Conservation (phyloP, 1,284 basidiomycete genomes). For the Fomitopsis pinicola region DNA sequence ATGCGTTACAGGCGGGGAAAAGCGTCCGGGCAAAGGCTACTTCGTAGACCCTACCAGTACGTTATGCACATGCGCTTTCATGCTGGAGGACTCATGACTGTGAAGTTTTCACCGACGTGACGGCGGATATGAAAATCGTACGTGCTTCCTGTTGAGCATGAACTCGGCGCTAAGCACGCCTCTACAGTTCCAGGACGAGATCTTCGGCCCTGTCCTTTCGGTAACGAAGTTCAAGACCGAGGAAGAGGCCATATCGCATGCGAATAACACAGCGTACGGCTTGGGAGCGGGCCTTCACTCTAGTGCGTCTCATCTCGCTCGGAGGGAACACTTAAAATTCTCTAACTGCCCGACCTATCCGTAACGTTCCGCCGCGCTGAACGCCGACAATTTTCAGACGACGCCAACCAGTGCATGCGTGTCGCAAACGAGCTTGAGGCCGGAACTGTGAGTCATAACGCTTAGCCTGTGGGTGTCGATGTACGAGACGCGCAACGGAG, state of each 20-base stretch:
- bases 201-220: conserved; percentile 82
- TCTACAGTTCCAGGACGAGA: conserved; percentile 73
- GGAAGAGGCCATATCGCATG: conserved; percentile 72
- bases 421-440: conserved; percentile 81
- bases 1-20: conserved; percentile 75
- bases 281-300: conserved; percentile 88
- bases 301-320: conserved; percentile 38
- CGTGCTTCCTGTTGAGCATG: conserved; percentile 21
- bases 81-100: neutral
- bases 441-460: conserved; percentile 58
- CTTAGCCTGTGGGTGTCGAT: neutral
- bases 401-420: conserved; percentile 85
- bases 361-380: neutral
- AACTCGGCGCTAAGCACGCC: neutral
- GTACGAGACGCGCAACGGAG: neutral
- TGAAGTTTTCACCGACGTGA: conserved; percentile 72
- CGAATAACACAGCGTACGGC: conserved; percentile 85
- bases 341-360: neutral
- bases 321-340: neutral
- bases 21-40: conserved; percentile 63
- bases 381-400: conserved; percentile 40
- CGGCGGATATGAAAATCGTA: conserved; percentile 75
- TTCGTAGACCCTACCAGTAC: conserved; percentile 76
- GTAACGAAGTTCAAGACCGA: conserved; percentile 78
- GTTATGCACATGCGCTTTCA: conserved; percentile 17